Percentiles rank a stretch among this genome's conserved stretches.
These are phyloP conservation scores for Podila epigama DNA, from an alignment of 192 early-diverging fungal species.

Conservation along the genomic window DNA sequence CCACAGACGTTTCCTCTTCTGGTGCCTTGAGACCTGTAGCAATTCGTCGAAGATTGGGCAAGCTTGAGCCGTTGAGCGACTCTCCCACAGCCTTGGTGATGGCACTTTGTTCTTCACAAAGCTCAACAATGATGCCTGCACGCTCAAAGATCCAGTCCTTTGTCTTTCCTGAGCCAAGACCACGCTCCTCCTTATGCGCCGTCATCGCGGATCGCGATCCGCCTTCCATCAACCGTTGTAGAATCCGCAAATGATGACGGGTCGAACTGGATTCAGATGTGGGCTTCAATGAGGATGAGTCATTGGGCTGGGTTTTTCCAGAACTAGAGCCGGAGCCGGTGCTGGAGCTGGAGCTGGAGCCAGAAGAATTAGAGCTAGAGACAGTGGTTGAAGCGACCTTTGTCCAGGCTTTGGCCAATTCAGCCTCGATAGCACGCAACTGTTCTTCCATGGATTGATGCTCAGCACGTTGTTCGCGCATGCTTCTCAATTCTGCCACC, in stretches of 20 bases:
- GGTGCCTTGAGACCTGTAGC: constrained; percentile 1
- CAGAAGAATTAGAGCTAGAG: too few species aligned
- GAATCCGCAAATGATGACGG: constrained; percentile 15
- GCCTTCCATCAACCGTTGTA: constrained; percentile 8
- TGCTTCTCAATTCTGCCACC: constrained; percentile 21
- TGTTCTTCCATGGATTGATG: constrained; percentile 15
- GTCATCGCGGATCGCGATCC: constrained; percentile 17
- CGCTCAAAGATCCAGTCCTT: constrained; percentile 52
- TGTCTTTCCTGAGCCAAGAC: constrained; percentile 50
- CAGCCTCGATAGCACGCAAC: constrained; percentile 18
- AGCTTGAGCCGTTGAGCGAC: constrained; percentile 5
- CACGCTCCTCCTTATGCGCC: constrained; percentile 43
- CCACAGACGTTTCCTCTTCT: constrained; percentile 4
- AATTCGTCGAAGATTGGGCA: constrained; percentile 18
- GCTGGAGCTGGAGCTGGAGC: neutral
- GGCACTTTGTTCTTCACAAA: constrained; percentile 8
- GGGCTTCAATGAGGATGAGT: neutral
- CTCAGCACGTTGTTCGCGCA: constrained; percentile 1
- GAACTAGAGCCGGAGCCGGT: neutral
- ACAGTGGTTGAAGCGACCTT: neutral
- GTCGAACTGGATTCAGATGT: neutral
- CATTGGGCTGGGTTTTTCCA: too few species aligned
- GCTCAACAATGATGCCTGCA: constrained; percentile 15
- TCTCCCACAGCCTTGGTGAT: neutral
- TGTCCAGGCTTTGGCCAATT: constrained; percentile 6